A percentile compares a stretch with the other conserved stretches of the same genome.
Conservation (phyloP, 2,329 filamentous ascomycete genomes). For the Monilinia fructicola region DNA sequence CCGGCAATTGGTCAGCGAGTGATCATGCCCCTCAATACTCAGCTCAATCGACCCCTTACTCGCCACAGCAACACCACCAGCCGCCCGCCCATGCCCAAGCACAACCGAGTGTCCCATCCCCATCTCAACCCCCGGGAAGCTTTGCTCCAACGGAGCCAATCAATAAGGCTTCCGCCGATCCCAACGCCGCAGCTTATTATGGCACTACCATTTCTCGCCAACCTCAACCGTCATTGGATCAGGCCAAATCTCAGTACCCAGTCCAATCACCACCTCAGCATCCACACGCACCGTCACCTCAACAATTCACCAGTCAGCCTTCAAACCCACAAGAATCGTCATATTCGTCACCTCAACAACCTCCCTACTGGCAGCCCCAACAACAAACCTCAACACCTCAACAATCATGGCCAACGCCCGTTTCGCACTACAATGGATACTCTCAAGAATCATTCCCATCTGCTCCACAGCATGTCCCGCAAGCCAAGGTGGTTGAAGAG, state of each 20-base stretch:
- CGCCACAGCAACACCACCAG: slow-evolving; percentile 33
- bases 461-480: slow-evolving; percentile 59
- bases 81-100: slow-evolving; percentile 34
- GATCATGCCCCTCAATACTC: slow-evolving; percentile 29
- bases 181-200: slow-evolving; percentile 60
- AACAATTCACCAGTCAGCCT: slow-evolving; percentile 32
- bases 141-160: slow-evolving; percentile 41
- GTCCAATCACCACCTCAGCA: slow-evolving; percentile 41
- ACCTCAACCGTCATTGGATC: slow-evolving; percentile 47
- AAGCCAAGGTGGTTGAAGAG: slow-evolving; percentile 64
- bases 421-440: slow-evolving; percentile 50
- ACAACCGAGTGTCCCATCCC: slow-evolving; percentile 39
- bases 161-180: slow-evolving; percentile 48
- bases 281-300: slow-evolving; percentile 35
- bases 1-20: slow-evolving; percentile 51
- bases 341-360: slow-evolving; percentile 34
- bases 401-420: slow-evolving; percentile 42
- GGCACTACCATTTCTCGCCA: slow-evolving; percentile 41
- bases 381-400: slow-evolving; percentile 45
- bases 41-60: slow-evolving; percentile 30
- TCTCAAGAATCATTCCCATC: slow-evolving; percentile 64
- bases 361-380: slow-evolving; percentile 53
- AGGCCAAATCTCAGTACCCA: slow-evolving; percentile 40
- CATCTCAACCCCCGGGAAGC: slow-evolving; percentile 40
- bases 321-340: slow-evolving; percentile 35